phyloP scores from a whole-genome alignment of 2,329 filamentous ascomycete species.

The Diplodia scrobiculata region DNA sequence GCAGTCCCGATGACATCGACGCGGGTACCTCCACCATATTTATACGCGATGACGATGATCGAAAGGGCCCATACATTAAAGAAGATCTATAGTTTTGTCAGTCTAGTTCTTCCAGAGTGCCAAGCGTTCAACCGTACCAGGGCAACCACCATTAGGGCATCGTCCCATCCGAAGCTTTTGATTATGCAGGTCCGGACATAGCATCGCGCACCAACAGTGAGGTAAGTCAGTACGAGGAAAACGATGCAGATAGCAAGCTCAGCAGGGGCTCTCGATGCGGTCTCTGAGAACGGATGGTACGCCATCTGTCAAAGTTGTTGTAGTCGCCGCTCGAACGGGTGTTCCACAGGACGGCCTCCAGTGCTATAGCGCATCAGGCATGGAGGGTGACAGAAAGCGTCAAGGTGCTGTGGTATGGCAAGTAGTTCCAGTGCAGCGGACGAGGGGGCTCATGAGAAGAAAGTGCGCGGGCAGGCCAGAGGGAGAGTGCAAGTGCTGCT shows the following conservation, averaged over 20 bases:
- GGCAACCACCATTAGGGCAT: slow-evolving; percentile 47
- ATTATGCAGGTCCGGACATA: slow-evolving; percentile 47
- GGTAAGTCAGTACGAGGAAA: slow-evolving; percentile 45
- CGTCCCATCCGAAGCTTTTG: slow-evolving; percentile 50
- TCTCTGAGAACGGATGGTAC: slow-evolving; percentile 20
- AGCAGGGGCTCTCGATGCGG: slow-evolving; percentile 35
- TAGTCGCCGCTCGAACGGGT: neutral
- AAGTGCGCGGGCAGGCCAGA: neutral
- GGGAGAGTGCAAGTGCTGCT: neutral
- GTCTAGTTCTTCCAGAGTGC: neutral
- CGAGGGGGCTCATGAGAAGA: neutral
- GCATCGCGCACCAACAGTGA: slow-evolving; percentile 44
- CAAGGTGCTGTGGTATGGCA: neutral
- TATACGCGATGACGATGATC: slow-evolving; percentile 36
- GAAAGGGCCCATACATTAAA: slow-evolving; percentile 41
- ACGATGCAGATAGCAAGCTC: slow-evolving; percentile 37
- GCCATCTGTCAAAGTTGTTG: slow-evolving; percentile 6
- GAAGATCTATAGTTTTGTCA: slow-evolving; percentile 35
- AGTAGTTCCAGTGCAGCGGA: neutral
- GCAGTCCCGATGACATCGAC: slow-evolving; percentile 3
- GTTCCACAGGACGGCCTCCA: neutral
- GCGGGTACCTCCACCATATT: slow-evolving; percentile 42
- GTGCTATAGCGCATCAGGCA: neutral
- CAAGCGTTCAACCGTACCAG: slow-evolving; percentile 36
- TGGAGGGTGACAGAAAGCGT: neutral